Conservation (phyloP, 2,329 filamentous ascomycete species). For the Trichoderma sp. region DNA sequence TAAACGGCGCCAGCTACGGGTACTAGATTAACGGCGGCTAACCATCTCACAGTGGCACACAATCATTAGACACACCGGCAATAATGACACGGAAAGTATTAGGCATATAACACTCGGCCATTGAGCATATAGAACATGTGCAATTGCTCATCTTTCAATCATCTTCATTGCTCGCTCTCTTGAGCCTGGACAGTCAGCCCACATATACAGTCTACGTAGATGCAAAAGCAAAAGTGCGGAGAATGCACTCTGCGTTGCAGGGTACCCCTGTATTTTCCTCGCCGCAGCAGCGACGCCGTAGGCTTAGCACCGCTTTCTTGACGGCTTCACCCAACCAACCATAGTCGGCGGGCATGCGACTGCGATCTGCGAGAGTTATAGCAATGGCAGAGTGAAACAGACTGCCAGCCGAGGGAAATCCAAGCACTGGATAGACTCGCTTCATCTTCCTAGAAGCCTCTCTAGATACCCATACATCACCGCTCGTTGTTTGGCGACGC, state of each 20-base stretch:
- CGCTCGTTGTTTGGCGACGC: not conserved
- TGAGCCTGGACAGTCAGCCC: not conserved
- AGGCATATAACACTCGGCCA: not conserved
- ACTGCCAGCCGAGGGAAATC: not conserved
- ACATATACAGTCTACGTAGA: not conserved
- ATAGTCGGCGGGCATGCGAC: not conserved
- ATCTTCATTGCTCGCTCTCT: not conserved
- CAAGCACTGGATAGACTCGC: not conserved
- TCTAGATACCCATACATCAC: not conserved
- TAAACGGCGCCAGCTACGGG: not conserved
- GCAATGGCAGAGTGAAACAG: not conserved
- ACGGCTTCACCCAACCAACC: not conserved
- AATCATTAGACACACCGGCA: not conserved
- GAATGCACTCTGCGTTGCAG: not conserved
- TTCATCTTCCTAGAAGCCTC: not conserved
- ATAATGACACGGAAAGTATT: not conserved
- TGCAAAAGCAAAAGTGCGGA: not conserved
- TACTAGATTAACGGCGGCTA: not conserved
- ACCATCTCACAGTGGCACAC: not conserved
- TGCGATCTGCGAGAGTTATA: not conserved
- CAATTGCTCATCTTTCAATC: not conserved
- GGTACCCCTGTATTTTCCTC: not conserved
- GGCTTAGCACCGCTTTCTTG: not conserved
- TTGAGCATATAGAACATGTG: not conserved
- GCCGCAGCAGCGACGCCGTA: not conserved